A percentile compares a stretch with the other conserved stretches of the same genome.
phyloP scores from a whole-genome alignment of 2,329 filamentous ascomycete genomes.

The Aspergillus floridensis region DNA sequence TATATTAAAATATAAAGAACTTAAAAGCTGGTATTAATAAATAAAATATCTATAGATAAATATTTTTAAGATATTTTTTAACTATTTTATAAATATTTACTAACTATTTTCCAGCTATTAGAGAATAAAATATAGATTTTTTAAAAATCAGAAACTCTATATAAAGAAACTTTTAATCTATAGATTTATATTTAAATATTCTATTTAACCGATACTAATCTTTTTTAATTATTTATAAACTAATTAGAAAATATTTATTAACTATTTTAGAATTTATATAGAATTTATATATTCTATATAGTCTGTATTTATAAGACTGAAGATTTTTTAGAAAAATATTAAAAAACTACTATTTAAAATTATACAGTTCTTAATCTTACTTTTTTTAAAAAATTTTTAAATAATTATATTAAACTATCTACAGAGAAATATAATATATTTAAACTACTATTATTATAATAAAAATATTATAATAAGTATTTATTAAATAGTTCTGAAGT shows the following conservation, averaged over 20 bases:
- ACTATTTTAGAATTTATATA: slow-evolving; percentile 3
- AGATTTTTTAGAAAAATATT: slow-evolving; percentile 4
- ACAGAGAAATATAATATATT: slow-evolving; percentile 10
- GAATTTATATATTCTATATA: slow-evolving; percentile 6
- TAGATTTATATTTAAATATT: background rate
- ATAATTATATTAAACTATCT: slow-evolving; percentile 2
- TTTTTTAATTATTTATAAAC: slow-evolving; percentile 1
- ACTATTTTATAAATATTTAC: background rate
- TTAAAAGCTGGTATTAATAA: background rate
- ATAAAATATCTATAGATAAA: background rate
- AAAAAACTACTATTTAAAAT: slow-evolving; percentile 1
- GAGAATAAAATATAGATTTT: background rate
- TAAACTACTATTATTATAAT: slow-evolving; percentile 5
- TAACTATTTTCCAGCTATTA: background rate
- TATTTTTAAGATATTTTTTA: background rate
- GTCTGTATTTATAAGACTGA: slow-evolving; percentile 2
- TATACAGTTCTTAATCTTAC: slow-evolving; percentile 2
- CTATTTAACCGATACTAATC: background rate
- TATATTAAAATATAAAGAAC: background rate
- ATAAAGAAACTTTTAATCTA: background rate
- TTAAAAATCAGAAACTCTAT: background rate
- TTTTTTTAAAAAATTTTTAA: slow-evolving; percentile 12
- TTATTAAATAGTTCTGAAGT: background rate
- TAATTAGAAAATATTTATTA: slow-evolving; percentile 1
- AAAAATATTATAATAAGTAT: slow-evolving; percentile 7